Evolutionary conservation across 177 flowering plant species (phyloP).

Genomic region (Tripterygium wilfordii): DNA sequence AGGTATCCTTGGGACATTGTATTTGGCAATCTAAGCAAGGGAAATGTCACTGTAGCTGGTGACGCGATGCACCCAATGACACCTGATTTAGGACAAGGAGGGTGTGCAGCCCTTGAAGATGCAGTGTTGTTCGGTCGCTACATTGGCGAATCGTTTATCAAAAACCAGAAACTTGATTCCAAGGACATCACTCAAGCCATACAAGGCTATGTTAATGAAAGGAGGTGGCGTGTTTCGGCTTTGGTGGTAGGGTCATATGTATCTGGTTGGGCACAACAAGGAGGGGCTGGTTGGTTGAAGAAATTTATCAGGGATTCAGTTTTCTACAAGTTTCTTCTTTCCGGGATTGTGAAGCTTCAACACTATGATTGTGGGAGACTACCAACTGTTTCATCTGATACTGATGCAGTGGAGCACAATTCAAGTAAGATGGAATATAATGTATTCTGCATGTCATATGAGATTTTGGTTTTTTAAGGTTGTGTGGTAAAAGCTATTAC

Average conservation of each 20-base stretch:
- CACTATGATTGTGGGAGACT: conserved; percentile 21
- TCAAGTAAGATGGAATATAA: no score
- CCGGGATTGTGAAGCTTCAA: not conserved
- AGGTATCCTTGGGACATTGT: conserved; percentile 28
- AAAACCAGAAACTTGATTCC: conserved; percentile 8
- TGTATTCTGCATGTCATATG: no score
- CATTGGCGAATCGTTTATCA: conserved; percentile 17
- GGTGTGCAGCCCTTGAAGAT: conserved; percentile 45
- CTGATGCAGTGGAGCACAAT: no score
- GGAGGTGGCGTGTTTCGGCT: conserved; percentile 32
- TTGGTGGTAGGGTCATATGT: conserved; percentile 28
- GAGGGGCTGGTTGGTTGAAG: conserved; percentile 23
- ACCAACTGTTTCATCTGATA: conserved; percentile 9
- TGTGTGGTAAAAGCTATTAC: no score
- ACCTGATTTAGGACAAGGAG: conserved; percentile 49
- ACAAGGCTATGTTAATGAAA: conserved; percentile 25
- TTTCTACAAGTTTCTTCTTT: conserved; percentile 14
- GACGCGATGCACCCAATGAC: conserved; percentile 54
- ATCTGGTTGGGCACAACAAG: conserved; percentile 30
- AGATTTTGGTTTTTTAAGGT: no score
- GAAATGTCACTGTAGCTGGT: conserved; percentile 29
- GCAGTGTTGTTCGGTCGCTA: conserved; percentile 37
- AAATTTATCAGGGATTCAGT: conserved; percentile 20
- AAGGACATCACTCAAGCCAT: conserved; percentile 12
- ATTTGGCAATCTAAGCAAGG: conserved; percentile 15